Evolutionary conservation across 2,329 filamentous ascomycete species (phyloP).

Genomic region (Rhynchosporium graminicola): DNA sequence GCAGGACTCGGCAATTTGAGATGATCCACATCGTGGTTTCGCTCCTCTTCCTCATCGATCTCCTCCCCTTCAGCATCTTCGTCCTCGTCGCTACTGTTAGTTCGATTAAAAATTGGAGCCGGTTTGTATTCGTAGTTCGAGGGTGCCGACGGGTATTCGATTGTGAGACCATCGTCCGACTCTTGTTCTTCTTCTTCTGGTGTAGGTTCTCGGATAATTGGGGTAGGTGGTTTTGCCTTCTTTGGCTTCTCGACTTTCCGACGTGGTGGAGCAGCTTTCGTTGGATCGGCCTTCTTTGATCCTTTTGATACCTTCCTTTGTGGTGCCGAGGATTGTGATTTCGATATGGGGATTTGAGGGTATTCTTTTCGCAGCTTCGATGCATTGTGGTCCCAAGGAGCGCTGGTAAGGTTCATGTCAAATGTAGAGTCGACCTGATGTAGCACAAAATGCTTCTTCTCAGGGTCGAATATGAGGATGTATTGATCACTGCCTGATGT

Average conservation of each 20-base stretch:
- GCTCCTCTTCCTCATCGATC: conserved; percentile 41
- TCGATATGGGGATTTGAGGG: conserved; percentile 54
- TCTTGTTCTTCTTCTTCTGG: conserved; percentile 44
- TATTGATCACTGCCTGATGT: conserved; percentile 58
- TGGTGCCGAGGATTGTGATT: conserved; percentile 25
- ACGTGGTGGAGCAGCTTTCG: conserved; percentile 37
- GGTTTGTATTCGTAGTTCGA: conserved; percentile 32
- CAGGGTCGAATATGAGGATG: conserved; percentile 74
- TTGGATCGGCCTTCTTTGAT: conserved; percentile 33
- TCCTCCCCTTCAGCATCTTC: conserved; percentile 51
- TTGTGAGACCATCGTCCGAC: conserved; percentile 57
- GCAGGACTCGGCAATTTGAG: conserved; percentile 58
- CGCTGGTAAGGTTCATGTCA: conserved; percentile 79
- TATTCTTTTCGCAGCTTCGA: conserved; percentile 66
- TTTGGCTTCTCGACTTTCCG: conserved; percentile 40
- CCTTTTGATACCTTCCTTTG: conserved; percentile 35
- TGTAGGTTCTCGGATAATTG: conserved; percentile 34
- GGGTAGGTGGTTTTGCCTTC: conserved; percentile 39
- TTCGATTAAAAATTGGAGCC: conserved; percentile 34
- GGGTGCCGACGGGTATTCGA: conserved; percentile 60
- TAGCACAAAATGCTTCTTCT: conserved; percentile 74
- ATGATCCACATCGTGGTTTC: conserved; percentile 42
- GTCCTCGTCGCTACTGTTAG: conserved; percentile 45
- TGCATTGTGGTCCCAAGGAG: conserved; percentile 64
- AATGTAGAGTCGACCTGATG: conserved; percentile 81